Conservation (phyloP, 108 stramenopile species). For the Schizochytrium sp. region DNA sequence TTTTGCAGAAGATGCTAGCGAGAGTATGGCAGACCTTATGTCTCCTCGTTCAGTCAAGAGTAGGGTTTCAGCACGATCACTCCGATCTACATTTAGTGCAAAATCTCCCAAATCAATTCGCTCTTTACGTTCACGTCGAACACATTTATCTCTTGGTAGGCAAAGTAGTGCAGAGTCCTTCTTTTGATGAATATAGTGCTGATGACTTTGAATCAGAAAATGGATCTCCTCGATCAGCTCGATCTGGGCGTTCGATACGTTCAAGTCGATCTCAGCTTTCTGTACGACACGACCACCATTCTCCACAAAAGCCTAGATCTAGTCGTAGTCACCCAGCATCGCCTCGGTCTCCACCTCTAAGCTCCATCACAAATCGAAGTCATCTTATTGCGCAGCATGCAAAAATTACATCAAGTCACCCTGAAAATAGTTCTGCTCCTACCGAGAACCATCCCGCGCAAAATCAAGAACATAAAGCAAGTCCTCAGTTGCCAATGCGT, state of each 20-base stretch:
- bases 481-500: neutral
- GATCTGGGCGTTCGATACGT: slow-evolving; percentile 1
- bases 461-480: too few relatives aligned
- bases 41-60: neutral
- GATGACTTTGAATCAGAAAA: slow-evolving; percentile 44
- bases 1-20: neutral
- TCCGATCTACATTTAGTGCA: neutral
- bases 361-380: too few relatives aligned
- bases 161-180: neutral
- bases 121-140: neutral
- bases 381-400: too few relatives aligned
- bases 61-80: slow-evolving; percentile 15
- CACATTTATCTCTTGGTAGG: neutral
- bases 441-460: too few relatives aligned
- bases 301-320: neutral
- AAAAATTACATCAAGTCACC: too few relatives aligned
- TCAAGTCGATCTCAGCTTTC: slow-evolving; percentile 13
- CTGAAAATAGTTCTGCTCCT: too few relatives aligned
- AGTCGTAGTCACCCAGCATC: neutral
- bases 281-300: neutral
- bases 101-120: slow-evolving; percentile 23
- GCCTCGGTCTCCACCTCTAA: neutral
- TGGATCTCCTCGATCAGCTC: neutral
- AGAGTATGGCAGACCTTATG: neutral
- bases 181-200: slow-evolving; percentile 13